A percentile compares a stretch with the other conserved stretches of the same genome.
These are phyloP conservation scores for Intubia oerlemansii DNA, from an alignment of 2,329 filamentous ascomycete species.

Conservation along the genomic window DNA sequence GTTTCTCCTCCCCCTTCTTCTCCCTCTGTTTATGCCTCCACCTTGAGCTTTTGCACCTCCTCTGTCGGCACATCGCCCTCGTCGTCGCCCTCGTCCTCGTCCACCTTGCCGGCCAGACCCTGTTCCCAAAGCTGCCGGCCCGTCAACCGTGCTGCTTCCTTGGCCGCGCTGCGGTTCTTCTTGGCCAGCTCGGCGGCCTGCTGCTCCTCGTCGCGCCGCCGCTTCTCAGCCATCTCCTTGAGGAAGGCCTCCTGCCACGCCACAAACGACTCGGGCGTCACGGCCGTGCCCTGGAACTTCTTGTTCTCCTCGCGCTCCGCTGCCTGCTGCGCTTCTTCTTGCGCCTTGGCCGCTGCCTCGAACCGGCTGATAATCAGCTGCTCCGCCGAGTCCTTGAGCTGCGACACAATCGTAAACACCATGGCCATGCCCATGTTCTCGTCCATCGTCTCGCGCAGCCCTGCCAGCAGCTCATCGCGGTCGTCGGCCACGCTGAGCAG, in stretches of 20 bases:
- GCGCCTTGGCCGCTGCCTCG: conserved; percentile 34
- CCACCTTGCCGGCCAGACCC: conserved; percentile 44
- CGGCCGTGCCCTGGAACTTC: conserved; percentile 82
- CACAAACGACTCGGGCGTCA: conserved; percentile 70
- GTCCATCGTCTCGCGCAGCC: conserved; percentile 54
- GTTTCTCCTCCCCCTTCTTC: too few species aligned
- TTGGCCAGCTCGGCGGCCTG: conserved; percentile 67
- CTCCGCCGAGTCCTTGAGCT: conserved; percentile 82
- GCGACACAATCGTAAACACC: conserved; percentile 78
- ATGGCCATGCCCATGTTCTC: conserved; percentile 96
- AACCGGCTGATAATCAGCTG: conserved; percentile 56
- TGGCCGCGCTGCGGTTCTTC: conserved; percentile 25
- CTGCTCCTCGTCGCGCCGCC: conserved; percentile 48
- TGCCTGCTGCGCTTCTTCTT: conserved; percentile 31
- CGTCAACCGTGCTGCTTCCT: conserved; percentile 53
- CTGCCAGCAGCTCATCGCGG: conserved; percentile 49
- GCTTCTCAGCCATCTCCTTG: conserved; percentile 59
- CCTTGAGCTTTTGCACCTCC: conserved; percentile 49
- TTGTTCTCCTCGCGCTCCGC: conserved; percentile 83
- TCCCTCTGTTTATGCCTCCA: conserved; percentile 29
- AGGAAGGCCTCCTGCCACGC: conserved; percentile 64
- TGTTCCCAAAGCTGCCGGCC: conserved; percentile 62
- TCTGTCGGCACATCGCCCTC: conserved; percentile 39
- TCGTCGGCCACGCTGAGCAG: conserved; percentile 49
- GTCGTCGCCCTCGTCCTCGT: conserved; percentile 47